Percentiles rank a stretch among this genome's conserved stretches.
Evolutionary conservation across 371 early-diverging fungal genomes (phyloP).

Genomic region (Coemansia sp.): DNA sequence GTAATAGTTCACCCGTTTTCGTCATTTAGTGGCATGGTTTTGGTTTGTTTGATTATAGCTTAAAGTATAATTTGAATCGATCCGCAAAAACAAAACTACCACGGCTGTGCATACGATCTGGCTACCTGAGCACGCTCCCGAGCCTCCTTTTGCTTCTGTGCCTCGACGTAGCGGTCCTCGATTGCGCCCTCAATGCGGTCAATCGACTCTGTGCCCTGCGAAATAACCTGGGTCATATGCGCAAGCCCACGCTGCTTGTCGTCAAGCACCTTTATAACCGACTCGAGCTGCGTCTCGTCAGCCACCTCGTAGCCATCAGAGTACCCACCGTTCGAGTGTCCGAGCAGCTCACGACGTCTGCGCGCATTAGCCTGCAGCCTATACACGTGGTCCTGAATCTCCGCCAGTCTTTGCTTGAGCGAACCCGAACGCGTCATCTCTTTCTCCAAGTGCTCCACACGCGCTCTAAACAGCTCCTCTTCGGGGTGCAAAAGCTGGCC

Average conservation of each 20-base stretch:
- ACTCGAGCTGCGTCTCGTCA: conserved; percentile 34
- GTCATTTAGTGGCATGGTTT: too few relatives aligned
- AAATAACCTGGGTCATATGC: conserved; percentile 60
- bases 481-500: conserved; percentile 79
- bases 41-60: too few relatives aligned
- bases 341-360: conserved; percentile 36
- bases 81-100: conserved; percentile 9
- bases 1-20: too few relatives aligned
- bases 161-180: conserved; percentile 34
- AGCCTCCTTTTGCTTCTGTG: conserved; percentile 40
- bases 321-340: conserved; percentile 6
- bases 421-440: conserved; percentile 74
- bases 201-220: conserved; percentile 54
- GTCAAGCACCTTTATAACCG: conserved; percentile 54
- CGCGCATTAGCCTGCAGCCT: conserved; percentile 63
- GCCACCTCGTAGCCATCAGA: conserved; percentile 43
- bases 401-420: conserved; percentile 76
- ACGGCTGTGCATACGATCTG: conserved; percentile 27
- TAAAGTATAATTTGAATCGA: too few relatives aligned
- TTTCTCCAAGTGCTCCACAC: conserved; percentile 69
- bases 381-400: conserved; percentile 77
- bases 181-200: conserved; percentile 33
- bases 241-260: conserved; percentile 67
- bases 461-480: conserved; percentile 73
- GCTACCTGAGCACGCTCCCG: conserved; percentile 34